Evolutionary conservation across 2,329 filamentous ascomycete species (phyloP).

Genomic region (Polytolypa hystricis): DNA sequence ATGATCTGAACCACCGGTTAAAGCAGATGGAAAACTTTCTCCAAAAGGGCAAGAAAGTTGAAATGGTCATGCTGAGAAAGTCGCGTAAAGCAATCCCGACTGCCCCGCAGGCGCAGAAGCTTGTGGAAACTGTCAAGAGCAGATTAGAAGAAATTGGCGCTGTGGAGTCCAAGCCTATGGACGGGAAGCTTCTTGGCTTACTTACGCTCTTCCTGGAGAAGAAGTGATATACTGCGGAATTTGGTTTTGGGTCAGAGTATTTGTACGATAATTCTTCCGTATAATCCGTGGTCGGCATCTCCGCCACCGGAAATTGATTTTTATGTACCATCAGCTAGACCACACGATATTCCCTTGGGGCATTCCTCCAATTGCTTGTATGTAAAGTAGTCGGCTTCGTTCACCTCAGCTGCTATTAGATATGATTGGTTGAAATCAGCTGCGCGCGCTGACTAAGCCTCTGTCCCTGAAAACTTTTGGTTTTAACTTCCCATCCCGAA

Average conservation of each 20-base stretch:
- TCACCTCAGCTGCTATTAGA: no score
- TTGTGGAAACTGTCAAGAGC: slow-evolving; percentile 44
- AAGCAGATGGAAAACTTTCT: slow-evolving; percentile 59
- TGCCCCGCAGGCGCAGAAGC: slow-evolving; percentile 47
- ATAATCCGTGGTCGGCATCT: no score
- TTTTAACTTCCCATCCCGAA: slow-evolving; percentile 7
- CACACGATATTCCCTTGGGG: no score
- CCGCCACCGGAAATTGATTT: no score
- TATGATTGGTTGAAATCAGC: no score
- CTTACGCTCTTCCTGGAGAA: slow-evolving; percentile 29
- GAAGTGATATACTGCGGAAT: slow-evolving; percentile 13
- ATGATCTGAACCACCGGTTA: slow-evolving; percentile 65
- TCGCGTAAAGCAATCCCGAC: slow-evolving; percentile 50
- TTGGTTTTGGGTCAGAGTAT: no score
- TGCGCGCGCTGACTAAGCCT: slow-evolving; percentile 30
- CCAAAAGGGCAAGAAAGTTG: slow-evolving; percentile 61
- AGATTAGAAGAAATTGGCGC: slow-evolving; percentile 34
- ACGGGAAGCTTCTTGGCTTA: slow-evolving; percentile 30
- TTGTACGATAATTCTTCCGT: no score
- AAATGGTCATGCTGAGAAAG: slow-evolving; percentile 60
- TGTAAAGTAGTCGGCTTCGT: no score
- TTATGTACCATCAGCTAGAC: no score
- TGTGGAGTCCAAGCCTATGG: slow-evolving; percentile 30
- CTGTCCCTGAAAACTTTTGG: slow-evolving; percentile 26
- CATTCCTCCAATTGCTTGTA: no score